Evolutionary conservation across 2,329 filamentous ascomycete species (phyloP).

Genomic region (Clarireedia paspali): DNA sequence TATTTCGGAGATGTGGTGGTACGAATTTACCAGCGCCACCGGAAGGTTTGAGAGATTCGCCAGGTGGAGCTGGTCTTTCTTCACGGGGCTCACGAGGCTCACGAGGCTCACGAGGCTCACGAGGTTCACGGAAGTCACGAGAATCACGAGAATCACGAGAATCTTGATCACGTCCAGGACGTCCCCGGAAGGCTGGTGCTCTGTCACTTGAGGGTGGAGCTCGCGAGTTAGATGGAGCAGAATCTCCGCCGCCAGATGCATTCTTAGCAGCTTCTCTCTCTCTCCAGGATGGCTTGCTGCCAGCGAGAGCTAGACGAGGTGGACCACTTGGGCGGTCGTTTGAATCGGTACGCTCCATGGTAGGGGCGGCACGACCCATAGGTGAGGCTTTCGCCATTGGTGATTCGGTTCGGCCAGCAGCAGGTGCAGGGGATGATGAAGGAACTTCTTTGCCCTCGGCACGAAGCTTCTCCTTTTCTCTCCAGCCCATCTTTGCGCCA

Average conservation of each 20-base stretch:
- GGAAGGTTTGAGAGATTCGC: slow-evolving; percentile 42
- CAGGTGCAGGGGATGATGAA: background rate
- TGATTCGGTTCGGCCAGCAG: slow-evolving; percentile 2
- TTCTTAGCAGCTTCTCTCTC: slow-evolving; percentile 48
- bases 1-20: slow-evolving; percentile 38
- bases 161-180: background rate
- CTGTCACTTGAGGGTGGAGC: slow-evolving; percentile 15
- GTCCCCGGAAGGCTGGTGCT: background rate
- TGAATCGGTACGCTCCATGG: slow-evolving; percentile 34
- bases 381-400: slow-evolving; percentile 11
- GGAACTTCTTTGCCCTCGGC: slow-evolving; percentile 23
- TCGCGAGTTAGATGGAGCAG: slow-evolving; percentile 4
- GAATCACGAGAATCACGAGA: background rate
- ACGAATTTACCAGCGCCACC: slow-evolving; percentile 53
- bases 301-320: slow-evolving; percentile 47
- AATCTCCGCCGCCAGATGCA: slow-evolving; percentile 22
- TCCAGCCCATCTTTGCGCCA: slow-evolving; percentile 54
- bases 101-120: slow-evolving; percentile 19
- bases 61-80: slow-evolving; percentile 33
- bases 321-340: slow-evolving; percentile 38
- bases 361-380: background rate
- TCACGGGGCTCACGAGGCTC: slow-evolving; percentile 31
- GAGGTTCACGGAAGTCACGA: background rate
- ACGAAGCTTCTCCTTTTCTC: slow-evolving; percentile 56
- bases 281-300: slow-evolving; percentile 47